A percentile compares a stretch with the other conserved stretches of the same genome.
phyloP scores from a whole-genome alignment of 2,329 filamentous ascomycete species.

The Emericellopsis atlantica region DNA sequence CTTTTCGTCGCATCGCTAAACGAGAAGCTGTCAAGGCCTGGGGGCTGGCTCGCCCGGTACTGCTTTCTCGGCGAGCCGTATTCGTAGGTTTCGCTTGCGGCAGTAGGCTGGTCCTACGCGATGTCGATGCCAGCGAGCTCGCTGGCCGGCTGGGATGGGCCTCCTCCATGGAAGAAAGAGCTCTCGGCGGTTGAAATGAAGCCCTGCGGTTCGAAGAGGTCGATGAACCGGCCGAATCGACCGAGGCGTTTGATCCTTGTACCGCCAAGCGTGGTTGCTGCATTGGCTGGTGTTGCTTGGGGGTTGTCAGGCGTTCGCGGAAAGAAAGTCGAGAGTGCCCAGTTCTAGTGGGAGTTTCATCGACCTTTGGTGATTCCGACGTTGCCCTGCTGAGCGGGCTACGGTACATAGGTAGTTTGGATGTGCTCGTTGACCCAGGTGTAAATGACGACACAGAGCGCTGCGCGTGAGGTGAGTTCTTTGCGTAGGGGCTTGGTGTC shows the following conservation, averaged over 20 bases:
- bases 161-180: slow-evolving; percentile 16
- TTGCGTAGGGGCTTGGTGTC: slow-evolving; percentile 45
- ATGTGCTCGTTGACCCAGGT: slow-evolving; percentile 22
- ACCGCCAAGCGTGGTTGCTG: slow-evolving; percentile 25
- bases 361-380: slow-evolving; percentile 33
- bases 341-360: slow-evolving; percentile 30
- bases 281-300: slow-evolving; percentile 24
- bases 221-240: slow-evolving; percentile 29
- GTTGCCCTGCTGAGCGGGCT: slow-evolving; percentile 31
- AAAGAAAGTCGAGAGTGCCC: slow-evolving; percentile 35
- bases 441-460: slow-evolving; percentile 29
- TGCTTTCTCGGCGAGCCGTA: slow-evolving; percentile 16
- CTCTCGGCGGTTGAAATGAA: slow-evolving; percentile 36
- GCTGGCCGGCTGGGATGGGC: slow-evolving; percentile 30
- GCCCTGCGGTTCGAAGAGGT: slow-evolving; percentile 32
- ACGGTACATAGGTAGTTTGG: slow-evolving; percentile 35
- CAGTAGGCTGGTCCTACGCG: slow-evolving; percentile 39
- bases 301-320: slow-evolving; percentile 38
- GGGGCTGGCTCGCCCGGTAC: slow-evolving; percentile 34
- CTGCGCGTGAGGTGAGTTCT: slow-evolving; percentile 24
- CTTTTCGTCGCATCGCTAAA: slow-evolving; percentile 27
- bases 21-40: slow-evolving; percentile 31
- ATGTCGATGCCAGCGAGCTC: slow-evolving; percentile 39
- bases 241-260: slow-evolving; percentile 26
- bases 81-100: slow-evolving; percentile 24